Percentiles rank a stretch among this genome's conserved stretches.
Evolutionary conservation across 306 rosid genomes (phyloP).

Genomic region (Trifolium subterraneum): DNA sequence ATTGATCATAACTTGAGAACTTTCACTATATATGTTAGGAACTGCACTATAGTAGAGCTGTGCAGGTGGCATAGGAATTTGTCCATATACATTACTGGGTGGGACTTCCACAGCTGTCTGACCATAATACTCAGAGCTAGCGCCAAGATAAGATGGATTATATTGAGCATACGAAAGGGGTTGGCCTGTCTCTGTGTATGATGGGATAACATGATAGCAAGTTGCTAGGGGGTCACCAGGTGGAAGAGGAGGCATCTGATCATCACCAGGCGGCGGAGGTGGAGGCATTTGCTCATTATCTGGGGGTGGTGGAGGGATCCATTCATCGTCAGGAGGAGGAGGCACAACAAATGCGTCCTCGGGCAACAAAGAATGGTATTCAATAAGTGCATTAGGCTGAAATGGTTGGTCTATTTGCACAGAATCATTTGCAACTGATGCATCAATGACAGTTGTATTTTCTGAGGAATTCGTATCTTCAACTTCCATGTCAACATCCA

Average conservation of each 20-base stretch:
- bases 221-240: slow-evolving; percentile 79
- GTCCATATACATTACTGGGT: slow-evolving; percentile 61
- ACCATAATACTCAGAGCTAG: slow-evolving; percentile 69
- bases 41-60: slow-evolving; percentile 71
- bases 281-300: slow-evolving; percentile 87
- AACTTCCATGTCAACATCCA: slow-evolving; percentile 99
- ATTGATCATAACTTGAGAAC: slow-evolving; percentile 58
- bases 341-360: slow-evolving; percentile 61
- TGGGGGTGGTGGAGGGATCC: slow-evolving; percentile 99
- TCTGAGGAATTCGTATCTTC: slow-evolving; percentile 69
- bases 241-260: slow-evolving; percentile 79
- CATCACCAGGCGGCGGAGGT: slow-evolving; percentile 87
- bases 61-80: slow-evolving; percentile 58
- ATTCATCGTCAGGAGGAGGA: slow-evolving; percentile 90
- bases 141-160: slow-evolving; percentile 59
- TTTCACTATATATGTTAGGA: slow-evolving; percentile 58
- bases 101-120: slow-evolving; percentile 59
- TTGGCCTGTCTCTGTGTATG: slow-evolving; percentile 67
- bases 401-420: slow-evolving; percentile 47
- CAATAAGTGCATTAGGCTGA: slow-evolving; percentile 47
- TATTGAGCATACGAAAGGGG: slow-evolving; percentile 64
- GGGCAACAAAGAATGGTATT: slow-evolving; percentile 40
- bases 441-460: slow-evolving; percentile 42
- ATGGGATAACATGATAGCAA: slow-evolving; percentile 54
- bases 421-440: slow-evolving; percentile 41